These are phyloP conservation scores for Termitomyces sp. DNA, from an alignment of 768 basidiomycete genomes.

Conservation along the genomic window DNA sequence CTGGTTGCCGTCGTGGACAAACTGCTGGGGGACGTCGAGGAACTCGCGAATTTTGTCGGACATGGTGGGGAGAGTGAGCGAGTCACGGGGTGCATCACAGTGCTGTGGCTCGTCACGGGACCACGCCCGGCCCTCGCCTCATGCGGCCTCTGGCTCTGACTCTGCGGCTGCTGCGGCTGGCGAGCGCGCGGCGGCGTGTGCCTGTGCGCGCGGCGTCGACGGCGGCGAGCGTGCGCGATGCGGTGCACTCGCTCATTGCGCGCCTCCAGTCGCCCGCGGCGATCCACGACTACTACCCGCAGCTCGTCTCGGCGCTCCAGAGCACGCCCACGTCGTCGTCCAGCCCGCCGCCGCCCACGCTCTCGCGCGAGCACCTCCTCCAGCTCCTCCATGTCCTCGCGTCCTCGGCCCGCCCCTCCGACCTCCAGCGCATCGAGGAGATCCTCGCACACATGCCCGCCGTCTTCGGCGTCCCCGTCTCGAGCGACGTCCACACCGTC, in stretches of 20 bases:
- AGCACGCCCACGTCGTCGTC: slow-evolving; percentile 10
- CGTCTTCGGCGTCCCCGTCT: slow-evolving; percentile 40
- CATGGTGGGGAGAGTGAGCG: slow-evolving; percentile 42
- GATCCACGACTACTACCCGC: slow-evolving; percentile 31
- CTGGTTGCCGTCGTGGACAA: slow-evolving; percentile 90
- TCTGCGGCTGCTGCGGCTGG: slow-evolving; percentile 29
- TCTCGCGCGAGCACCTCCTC: slow-evolving; percentile 28
- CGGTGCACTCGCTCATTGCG: slow-evolving; percentile 13
- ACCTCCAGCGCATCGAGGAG: slow-evolving; percentile 48
- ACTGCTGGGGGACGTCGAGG: slow-evolving; percentile 86
- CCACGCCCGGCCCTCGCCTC: too few species aligned
- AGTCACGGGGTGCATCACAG: background rate
- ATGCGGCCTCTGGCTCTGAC: too few species aligned
- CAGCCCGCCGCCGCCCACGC: slow-evolving; percentile 18
- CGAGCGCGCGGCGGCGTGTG: slow-evolving; percentile 8
- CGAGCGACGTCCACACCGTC: slow-evolving; percentile 40
- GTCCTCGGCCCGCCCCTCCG: slow-evolving; percentile 43
- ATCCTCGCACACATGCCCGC: slow-evolving; percentile 45
- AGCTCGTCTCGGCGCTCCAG: slow-evolving; percentile 18
- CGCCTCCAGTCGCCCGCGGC: slow-evolving; percentile 21
- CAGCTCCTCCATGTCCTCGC: slow-evolving; percentile 41
- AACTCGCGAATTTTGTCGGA: slow-evolving; percentile 90
- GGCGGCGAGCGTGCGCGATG: slow-evolving; percentile 4
- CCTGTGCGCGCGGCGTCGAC: background rate
- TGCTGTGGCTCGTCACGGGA: too few species aligned